Evolutionary conservation across 2,329 filamentous ascomycete genomes (phyloP).

Genomic region (Podosphaera fusca): DNA sequence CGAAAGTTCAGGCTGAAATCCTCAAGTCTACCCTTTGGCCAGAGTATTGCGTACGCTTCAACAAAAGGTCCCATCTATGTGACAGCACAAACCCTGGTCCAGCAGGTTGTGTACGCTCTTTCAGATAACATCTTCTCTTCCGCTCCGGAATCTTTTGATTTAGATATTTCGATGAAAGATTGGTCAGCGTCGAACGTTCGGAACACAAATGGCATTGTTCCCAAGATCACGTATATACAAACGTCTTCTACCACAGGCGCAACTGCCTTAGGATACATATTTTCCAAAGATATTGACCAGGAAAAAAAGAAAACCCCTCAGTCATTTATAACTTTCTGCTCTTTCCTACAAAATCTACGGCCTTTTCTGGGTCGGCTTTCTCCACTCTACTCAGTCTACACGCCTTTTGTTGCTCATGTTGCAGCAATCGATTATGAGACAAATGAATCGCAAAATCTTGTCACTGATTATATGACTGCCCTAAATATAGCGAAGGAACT

Average conservation of each 20-base stretch:
- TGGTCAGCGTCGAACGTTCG: constrained; percentile 49
- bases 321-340: constrained; percentile 67
- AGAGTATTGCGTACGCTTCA: constrained; percentile 27
- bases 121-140: constrained; percentile 97
- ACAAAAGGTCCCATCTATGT: constrained; percentile 80
- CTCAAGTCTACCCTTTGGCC: constrained; percentile 32
- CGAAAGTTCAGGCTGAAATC: constrained; percentile 18
- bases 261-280: constrained; percentile 88
- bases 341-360: constrained; percentile 59
- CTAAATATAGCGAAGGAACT: constrained; percentile 72
- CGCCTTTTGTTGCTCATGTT: constrained; percentile 79
- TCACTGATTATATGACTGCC: constrained; percentile 68
- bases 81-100: constrained; percentile 78
- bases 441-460: constrained; percentile 41
- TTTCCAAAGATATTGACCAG: constrained; percentile 88
- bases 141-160: constrained; percentile 78
- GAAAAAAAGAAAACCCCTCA: constrained; percentile 81
- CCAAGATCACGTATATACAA: constrained; percentile 59
- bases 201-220: constrained; percentile 66
- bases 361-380: constrained; percentile 77
- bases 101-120: constrained; percentile 85
- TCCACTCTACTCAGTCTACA: constrained; percentile 74
- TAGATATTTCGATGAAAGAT: constrained; percentile 59
- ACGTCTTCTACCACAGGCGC: constrained; percentile 73
- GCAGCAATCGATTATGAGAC: constrained; percentile 69